Evolutionary conservation across 805 yeast species (phyloP), one percentile per base, ranked within the genome.

Genomic region (Cyberlindnera mycetangii): DNA sequence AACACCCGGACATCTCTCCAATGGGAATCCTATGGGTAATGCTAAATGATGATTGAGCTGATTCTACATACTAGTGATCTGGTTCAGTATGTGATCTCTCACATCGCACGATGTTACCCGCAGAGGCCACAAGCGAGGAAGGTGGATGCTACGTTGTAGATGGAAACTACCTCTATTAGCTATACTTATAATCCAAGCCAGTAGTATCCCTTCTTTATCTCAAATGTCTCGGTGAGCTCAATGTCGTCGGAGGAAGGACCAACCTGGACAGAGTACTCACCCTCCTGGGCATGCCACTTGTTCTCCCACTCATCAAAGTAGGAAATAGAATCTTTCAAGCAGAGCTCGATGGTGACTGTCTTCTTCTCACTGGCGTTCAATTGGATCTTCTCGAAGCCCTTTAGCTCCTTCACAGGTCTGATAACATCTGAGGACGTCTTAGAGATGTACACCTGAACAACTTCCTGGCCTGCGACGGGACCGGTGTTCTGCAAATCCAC

Each of bases 371-470:
- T 79, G 4, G 80, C 65, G 38, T 62, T 53, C 46, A 81, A 54
- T 31, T 48, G 56, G 7, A 75, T 72, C 62, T 81, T 80, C n/a
- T 64, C 71, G 55, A 76, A 81, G 21, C 74, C 83, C 61, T 77
- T 79, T 59, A 81, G 68, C 55, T 81, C 85, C 62, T 80, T 81
- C 19, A 68, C 57, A 9, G 85, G 83, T 55, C 85, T 71, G 39
- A 68, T 68, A 28, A 60, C 56, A 39, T 55, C 61, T 17, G 68
- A 66, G 12, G 57, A 53, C 22, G 57, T 57, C 39, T 66, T 69
- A 32, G 65, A 51, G 45, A 81, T 56, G 56, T 80, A 81, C 16
- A 78, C 62, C 60, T 81, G 87, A 9, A 74, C 76, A 42, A 70
- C 75, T 56, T 79, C 85, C 20, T 72, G 62, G 47, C 85, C 86